Base-by-base conservation (phyloP, 1,284 basidiomycete species). In the Irpex sp. region DNA sequence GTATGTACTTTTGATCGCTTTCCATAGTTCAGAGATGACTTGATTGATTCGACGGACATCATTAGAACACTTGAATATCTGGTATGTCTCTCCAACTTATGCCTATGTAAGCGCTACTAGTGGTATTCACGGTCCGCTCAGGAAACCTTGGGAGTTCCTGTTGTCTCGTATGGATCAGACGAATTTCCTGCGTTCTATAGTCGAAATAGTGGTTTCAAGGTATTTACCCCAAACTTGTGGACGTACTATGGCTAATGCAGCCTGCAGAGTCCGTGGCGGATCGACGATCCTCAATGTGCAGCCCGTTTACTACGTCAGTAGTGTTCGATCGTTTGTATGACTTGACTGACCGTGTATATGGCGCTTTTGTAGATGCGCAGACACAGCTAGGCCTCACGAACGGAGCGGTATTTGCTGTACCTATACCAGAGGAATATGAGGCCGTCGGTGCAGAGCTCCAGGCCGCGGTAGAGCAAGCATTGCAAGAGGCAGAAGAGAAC, bases 111-210 rank as follows among this genome's bases (percentile, higher is more conserved):
- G 26, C 26, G 26, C 26, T 58, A 17, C 58, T 7, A 38, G 17
- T n/a, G 37, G 13, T 40, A 21, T 54, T 9, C 37, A 9, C 36
- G 2, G 4, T 0, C 40, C 40, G 21, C 54, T 8, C 67, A 96
- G 94, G 97, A 99, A 85, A 98, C 97, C 0, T 86, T 96, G 58
- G 97, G 97, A 5, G 95, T 99, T 4, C 93, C 94, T 1, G 96
- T 98, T 0, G 76, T 96, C 3, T 87, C 94, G 0, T 97, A 93
- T 71, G 87, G 87, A 40, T 86, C 85, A 1, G 81, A 84, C 19
- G 90, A 95, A 67, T 99, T 99, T 71, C 97, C 97, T 2, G 96
- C 96, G 0, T 99, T 99, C 79, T 99, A 97, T 75, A 87, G 88
- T 15, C 88, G 92, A 9, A 79, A 79, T 59, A 96, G 94, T 67